Evolutionary conservation across 495 filamentous ascomycete genomes (phyloP).

Genomic region (Neurospora sublineolata): DNA sequence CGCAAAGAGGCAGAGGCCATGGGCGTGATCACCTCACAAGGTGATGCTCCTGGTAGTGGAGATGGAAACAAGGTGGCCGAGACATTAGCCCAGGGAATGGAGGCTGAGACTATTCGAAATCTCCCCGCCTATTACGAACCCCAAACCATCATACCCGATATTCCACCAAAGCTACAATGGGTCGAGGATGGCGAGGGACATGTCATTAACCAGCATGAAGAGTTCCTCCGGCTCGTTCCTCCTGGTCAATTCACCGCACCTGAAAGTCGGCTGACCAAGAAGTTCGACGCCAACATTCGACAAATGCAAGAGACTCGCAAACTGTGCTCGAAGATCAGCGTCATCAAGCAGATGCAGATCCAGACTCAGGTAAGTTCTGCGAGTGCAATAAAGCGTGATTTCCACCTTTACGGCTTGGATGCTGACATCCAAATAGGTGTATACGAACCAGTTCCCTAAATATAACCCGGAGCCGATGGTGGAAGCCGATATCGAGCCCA

Average conservation of each 20-base stretch:
- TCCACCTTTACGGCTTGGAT: neutral
- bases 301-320: constrained; percentile 97
- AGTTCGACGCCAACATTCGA: constrained; percentile 78
- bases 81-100: constrained; percentile 83
- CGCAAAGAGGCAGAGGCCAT: constrained; percentile 49
- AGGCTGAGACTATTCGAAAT: constrained; percentile 64
- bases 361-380: constrained; percentile 68
- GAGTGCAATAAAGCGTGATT: neutral
- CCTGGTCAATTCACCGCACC: constrained; percentile 68
- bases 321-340: constrained; percentile 85
- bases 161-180: constrained; percentile 67
- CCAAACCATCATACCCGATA: constrained; percentile 73
- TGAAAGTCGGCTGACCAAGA: constrained; percentile 60
- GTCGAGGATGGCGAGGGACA: constrained; percentile 76
- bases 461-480: constrained; percentile 86
- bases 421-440: constrained; percentile 50
- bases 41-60: constrained; percentile 34
- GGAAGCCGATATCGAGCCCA: constrained; percentile 72
- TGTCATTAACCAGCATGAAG: constrained; percentile 72
- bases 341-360: constrained; percentile 99
- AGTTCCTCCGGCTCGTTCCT: constrained; percentile 63
- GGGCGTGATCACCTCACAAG: constrained; percentile 23
- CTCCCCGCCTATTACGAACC: constrained; percentile 92
- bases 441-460: constrained; percentile 95
- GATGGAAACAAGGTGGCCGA: constrained; percentile 41